phyloP scores from a whole-genome alignment of 164 flowering plant species.

The Protea cynaroides region DNA sequence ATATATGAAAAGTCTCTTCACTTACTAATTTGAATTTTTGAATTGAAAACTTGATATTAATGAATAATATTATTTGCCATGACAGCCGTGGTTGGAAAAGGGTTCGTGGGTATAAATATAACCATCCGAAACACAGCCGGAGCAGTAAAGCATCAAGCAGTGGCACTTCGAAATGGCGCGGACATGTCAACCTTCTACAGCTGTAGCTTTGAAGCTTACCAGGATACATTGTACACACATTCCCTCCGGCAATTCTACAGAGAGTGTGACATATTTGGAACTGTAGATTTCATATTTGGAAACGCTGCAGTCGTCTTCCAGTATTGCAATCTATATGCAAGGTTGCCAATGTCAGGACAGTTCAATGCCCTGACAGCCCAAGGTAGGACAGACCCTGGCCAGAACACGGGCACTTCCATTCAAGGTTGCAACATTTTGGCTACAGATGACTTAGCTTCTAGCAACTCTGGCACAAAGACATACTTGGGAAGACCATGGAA shows the following conservation, averaged over 20 bases:
- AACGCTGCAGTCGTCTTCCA: conserved; percentile 35
- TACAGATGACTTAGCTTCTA: conserved; percentile 27
- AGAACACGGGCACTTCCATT: conserved; percentile 32
- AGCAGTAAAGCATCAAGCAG: conserved; percentile 56
- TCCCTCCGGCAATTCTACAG: conserved; percentile 33
- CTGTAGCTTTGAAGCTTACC: conserved; percentile 20
- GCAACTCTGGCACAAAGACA: conserved; percentile 16
- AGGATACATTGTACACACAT: conserved; percentile 19
- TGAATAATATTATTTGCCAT: no score
- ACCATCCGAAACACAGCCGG: conserved; percentile 72
- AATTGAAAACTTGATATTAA: no score
- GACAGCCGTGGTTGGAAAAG: conserved; percentile 43
- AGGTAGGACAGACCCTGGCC: conserved; percentile 29
- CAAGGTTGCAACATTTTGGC: conserved; percentile 32
- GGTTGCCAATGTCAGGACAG: conserved; percentile 30
- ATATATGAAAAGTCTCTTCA: no score
- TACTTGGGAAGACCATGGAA: conserved; percentile 55
- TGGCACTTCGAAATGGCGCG: conserved; percentile 57
- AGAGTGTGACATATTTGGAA: conserved; percentile 50
- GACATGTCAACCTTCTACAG: conserved; percentile 39
- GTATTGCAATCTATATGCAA: conserved; percentile 41
- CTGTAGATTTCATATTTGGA: conserved; percentile 44
- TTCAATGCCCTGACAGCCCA: conserved; percentile 34
- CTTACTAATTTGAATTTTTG: no score
- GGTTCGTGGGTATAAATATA: conserved; percentile 40